These are phyloP conservation scores for Collybiopsis confluens DNA, from an alignment of 768 basidiomycete genomes.

Conservation along the genomic window DNA sequence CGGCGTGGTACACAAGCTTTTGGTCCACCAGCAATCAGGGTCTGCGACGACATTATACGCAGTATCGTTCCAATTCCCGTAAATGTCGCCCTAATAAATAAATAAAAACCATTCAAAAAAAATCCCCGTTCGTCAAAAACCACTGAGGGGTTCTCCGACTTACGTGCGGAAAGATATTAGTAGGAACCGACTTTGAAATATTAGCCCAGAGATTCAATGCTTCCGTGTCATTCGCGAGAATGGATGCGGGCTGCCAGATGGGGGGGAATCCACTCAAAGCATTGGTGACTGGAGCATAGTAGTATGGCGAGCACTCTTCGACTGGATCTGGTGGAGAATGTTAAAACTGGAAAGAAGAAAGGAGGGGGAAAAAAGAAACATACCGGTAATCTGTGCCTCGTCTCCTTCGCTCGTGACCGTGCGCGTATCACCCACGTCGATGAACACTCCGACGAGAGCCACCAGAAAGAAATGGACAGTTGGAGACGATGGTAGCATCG, in stretches of 20 bases:
- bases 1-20: constrained; percentile 39
- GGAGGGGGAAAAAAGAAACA: background rate
- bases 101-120: background rate
- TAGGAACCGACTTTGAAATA: constrained; percentile 41
- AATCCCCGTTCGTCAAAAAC: too few relatives aligned
- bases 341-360: background rate
- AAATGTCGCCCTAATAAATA: constrained; percentile 5
- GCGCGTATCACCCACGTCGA: background rate
- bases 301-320: constrained; percentile 41
- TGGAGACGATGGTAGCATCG: too few relatives aligned
- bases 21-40: constrained; percentile 45
- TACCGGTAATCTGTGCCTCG: constrained; percentile 3
- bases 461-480: background rate
- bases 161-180: constrained; percentile 42
- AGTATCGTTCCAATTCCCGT: constrained; percentile 20
- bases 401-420: constrained; percentile 2
- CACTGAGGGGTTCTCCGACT: too few relatives aligned
- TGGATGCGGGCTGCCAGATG: constrained; percentile 40
- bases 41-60: constrained; percentile 23
- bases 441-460: background rate
- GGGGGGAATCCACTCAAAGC: constrained; percentile 36
- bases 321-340: constrained; percentile 21
- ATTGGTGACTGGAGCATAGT: constrained; percentile 29
- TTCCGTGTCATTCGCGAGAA: constrained; percentile 37
- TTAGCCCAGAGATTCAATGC: constrained; percentile 38